Evolutionary conservation across 306 rosid species (phyloP).

Genomic region (Pueraria montana): DNA sequence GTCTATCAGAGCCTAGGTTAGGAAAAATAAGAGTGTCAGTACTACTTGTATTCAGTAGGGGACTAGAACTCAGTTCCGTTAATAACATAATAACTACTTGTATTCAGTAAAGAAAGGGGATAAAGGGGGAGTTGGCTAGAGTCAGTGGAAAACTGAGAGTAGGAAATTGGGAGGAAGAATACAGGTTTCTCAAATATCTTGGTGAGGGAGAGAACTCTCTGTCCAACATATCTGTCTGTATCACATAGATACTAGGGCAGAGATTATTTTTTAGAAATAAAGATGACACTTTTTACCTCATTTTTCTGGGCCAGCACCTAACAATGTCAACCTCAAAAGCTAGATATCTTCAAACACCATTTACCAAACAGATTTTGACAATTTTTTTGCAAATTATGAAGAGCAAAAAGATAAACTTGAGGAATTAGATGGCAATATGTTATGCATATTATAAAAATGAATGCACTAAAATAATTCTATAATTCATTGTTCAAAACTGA

Average conservation of each 20-base stretch:
- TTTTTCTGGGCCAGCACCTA: background rate
- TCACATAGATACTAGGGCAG: background rate
- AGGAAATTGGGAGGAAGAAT: background rate
- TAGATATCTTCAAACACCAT: conserved; percentile 2
- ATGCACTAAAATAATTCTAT: background rate
- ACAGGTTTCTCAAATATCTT: background rate
- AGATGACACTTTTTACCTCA: background rate
- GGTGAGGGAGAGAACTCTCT: background rate
- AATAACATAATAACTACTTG: too few relatives aligned
- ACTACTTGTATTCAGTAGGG: background rate
- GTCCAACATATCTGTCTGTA: background rate
- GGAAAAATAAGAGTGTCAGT: background rate
- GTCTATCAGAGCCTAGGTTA: background rate
- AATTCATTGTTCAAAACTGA: too few relatives aligned
- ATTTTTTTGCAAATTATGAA: background rate
- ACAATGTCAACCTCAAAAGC: background rate
- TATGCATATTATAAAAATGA: background rate
- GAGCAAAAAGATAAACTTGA: background rate
- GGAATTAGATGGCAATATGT: background rate
- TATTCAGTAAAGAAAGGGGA: too few relatives aligned
- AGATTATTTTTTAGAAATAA: background rate
- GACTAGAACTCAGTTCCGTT: too few relatives aligned
- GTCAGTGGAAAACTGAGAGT: background rate
- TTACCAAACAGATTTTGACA: background rate
- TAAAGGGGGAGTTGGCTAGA: background rate